Evolutionary conservation across 352 stramenopile genomes (phyloP).

Genomic region (Globisporangium canariense): DNA sequence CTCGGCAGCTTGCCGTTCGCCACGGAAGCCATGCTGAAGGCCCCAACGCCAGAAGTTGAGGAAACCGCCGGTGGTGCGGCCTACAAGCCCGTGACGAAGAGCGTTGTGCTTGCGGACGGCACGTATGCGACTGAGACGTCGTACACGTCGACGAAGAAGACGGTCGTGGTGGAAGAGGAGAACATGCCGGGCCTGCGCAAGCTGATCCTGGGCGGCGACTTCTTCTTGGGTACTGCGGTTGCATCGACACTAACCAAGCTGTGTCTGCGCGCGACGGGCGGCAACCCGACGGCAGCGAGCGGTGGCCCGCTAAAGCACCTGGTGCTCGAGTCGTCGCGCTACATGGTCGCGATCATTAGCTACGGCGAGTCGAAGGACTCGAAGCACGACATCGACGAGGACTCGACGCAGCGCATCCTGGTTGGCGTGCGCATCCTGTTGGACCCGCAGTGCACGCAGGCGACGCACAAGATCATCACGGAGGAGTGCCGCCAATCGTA

Average conservation of each 20-base stretch:
- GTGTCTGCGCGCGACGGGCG: conserved; percentile 86
- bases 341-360: conserved; percentile 71
- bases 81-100: conserved; percentile 94
- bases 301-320: conserved; percentile 58
- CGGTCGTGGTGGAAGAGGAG: conserved; percentile 53
- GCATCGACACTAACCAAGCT: conserved; percentile 96
- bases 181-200: conserved; percentile 78
- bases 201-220: conserved; percentile 92
- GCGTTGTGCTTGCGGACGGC: conserved; percentile 97
- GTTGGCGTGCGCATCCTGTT: conserved; percentile 94
- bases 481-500: conserved; percentile 80
- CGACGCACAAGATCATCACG: conserved; percentile 72
- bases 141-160: conserved; percentile 54
- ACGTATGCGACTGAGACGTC: conserved; percentile 99
- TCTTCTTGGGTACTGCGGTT: conserved; percentile 95
- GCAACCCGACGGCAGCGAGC: conserved; percentile 35
- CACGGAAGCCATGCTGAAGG: conserved; percentile 50
- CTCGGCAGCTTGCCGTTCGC: conserved; percentile 76
- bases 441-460: conserved; percentile 80
- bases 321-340: conserved; percentile 65
- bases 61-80: conserved; percentile 32
- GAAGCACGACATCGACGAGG: conserved; percentile 89
- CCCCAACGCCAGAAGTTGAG: conserved; percentile 21
- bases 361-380: conserved; percentile 72
- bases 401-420: conserved; percentile 95